Base-by-base conservation (phyloP, 441 rosid species). In the Adansonia grandidieri region DNA sequence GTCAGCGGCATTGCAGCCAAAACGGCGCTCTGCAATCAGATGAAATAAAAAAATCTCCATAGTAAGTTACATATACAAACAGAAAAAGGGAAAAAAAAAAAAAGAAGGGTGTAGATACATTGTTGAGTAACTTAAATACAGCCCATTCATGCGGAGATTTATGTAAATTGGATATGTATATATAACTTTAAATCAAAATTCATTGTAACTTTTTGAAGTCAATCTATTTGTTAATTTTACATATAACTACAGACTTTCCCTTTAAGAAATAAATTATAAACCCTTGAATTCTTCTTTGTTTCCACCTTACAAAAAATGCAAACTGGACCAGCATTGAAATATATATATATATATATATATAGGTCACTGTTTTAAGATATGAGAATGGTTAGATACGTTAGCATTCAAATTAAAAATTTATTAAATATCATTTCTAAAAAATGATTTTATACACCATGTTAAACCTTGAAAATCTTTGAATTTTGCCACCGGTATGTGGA, bases 1-100 rank as follows among this genome's bases (percentile, higher is more conserved):
- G 94, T 80, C 88, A 40, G 79, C 62, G 11, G 85, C 91, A 45
- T 77, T 87, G 77, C 94, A 88, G 78, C 81, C 88, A 37, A 93
- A 85, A 82, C 87, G 90, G 60, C 82, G 85, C 13, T 82, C 76
- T 53, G 82, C 78, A 53, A 71, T 22, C 28, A 66, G 75, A 77
- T 80, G 80, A 84, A 75, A 75, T 50, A 57, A 24, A 1, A 1
- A 40, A n/a, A 10, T 37, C 76, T 22, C 37, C 17, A 64, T 40
- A 10, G 76, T 72, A 72, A 14, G 57, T 67, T 17, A 14, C 58
- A 63, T 17, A 75, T 28, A 50, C 14, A 32, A 4, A 45, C 9
- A 17, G 13, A 17, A 8, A 28, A 14, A 54, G 37, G 9, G 3
- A 6, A 37, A 15, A 14, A 60, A 24, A 64, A n/a, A 63, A 28